Evolutionary conservation across 768 basidiomycete species (phyloP), one percentile per base, ranked within the genome.

Genomic region (Psilocybe subaeruginosa): DNA sequence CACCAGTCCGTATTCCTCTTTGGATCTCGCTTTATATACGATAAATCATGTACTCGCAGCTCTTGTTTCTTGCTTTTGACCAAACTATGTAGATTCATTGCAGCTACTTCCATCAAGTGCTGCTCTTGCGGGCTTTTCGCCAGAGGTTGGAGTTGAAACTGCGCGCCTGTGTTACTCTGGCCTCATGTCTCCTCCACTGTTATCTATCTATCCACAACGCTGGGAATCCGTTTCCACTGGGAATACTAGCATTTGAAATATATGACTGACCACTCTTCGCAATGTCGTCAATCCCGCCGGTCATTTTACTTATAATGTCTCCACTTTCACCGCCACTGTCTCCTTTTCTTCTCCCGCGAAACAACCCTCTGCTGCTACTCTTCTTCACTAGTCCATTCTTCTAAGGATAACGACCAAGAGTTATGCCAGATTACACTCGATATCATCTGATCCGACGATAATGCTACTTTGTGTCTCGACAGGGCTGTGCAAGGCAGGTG

Each of bases 61-160:
- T 8, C 55, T 51, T 16, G 39, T 49, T 29, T 37, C 54, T 9
- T 33, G 23, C 1, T 27, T 56, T 29, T 61, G 16, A 9, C 23
- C 19, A 7, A 29, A 12, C 39, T 55, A 33, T 50, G 37, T 12
- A 27, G 8, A 31, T 17, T 27, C n/a, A 30, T 8, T 41, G 46
- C 50, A 51, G 45, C 43, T 33, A 27, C 53, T 61, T 59, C 65
- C 66, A 71, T 69, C 64, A 68, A 57, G 56, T 50, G 45, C 33
- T 33, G 35, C 27, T 45, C 61, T 62, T 76, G 77, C 67, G 77
- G 59, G 66, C 63, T 74, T 78, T 78, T 73, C 73, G 77, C 77
- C 72, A 78, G 68, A 76, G 77, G 77, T 60, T 64, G 62, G 57
- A 41, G 43, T 53, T n/a, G 52, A 35, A 60, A 61, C 66, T 65